Conservation (phyloP, 305 asterid genomes). For the Solanum aculeatissimum region DNA sequence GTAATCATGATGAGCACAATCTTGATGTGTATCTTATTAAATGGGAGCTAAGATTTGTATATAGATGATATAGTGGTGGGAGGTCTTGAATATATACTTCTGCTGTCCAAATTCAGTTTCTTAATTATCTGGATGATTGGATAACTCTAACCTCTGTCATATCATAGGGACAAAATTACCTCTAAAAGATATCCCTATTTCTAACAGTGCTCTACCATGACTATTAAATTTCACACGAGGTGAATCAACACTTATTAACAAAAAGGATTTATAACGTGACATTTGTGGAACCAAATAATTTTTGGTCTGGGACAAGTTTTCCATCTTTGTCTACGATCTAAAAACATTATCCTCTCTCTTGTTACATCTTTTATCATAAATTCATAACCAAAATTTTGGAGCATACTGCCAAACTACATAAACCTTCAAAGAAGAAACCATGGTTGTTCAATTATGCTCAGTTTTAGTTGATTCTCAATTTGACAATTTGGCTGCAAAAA, state of each 20-base stretch:
- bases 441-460: not conserved
- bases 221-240: too few species aligned
- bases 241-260: too few species aligned
- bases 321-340: not conserved
- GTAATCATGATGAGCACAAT: not conserved
- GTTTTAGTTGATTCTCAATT: not conserved
- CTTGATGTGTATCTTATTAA: not conserved
- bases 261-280: too few species aligned
- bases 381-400: not conserved
- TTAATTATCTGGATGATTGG: not conserved
- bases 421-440: not conserved
- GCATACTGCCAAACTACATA: not conserved
- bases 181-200: too few species aligned
- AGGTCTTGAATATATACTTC: not conserved
- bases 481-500: not conserved
- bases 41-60: not conserved
- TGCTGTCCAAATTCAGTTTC: not conserved
- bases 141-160: not conserved
- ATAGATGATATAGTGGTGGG: not conserved
- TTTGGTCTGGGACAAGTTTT: not conserved
- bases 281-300: not conserved
- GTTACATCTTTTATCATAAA: not conserved
- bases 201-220: too few species aligned
- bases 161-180: too few species aligned
- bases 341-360: not conserved